phyloP scores from a whole-genome alignment of 495 filamentous ascomycete genomes.

The Daldinia decipiens region DNA sequence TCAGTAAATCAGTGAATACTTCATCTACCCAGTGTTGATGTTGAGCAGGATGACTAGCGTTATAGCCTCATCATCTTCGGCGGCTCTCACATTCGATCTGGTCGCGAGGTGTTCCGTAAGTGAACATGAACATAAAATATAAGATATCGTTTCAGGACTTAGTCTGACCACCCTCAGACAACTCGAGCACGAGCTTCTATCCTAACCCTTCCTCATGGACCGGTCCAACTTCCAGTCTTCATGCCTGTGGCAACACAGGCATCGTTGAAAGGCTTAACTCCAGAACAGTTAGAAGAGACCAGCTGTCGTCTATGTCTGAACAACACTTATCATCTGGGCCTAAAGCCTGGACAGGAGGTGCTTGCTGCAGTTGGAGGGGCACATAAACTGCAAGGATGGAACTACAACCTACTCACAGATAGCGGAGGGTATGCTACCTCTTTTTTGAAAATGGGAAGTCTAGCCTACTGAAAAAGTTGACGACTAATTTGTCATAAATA shows the following conservation, averaged over 20 bases:
- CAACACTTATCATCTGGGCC: conserved; percentile 95
- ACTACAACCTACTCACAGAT: conserved; percentile 93
- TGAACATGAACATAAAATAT: conserved; percentile 23
- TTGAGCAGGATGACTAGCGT: conserved; percentile 58
- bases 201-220: conserved; percentile 89
- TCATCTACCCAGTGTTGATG: conserved; percentile 35
- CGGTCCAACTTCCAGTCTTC: conserved; percentile 89
- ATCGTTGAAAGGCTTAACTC: conserved; percentile 92
- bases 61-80: conserved; percentile 55
- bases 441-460: not conserved
- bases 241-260: conserved; percentile 99
- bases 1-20: conserved; percentile 13
- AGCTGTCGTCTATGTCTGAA: conserved; percentile 93
- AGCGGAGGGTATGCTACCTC: conserved; percentile 84
- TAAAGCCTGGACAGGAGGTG: conserved; percentile 91
- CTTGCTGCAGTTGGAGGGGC: conserved; percentile 89
- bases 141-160: not conserved
- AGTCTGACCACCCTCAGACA: conserved; percentile 64
- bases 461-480: not conserved
- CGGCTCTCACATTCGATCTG: conserved; percentile 82
- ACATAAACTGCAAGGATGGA: conserved; percentile 94
- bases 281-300: conserved; percentile 87
- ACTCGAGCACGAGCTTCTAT: conserved; percentile 95
- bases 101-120: conserved; percentile 85
- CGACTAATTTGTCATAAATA: conserved; percentile 49